A percentile compares a stretch with the other conserved stretches of the same genome.
Evolutionary conservation across 2,329 filamentous ascomycete genomes (phyloP).

Genomic region (Aplosporella prunicola): DNA sequence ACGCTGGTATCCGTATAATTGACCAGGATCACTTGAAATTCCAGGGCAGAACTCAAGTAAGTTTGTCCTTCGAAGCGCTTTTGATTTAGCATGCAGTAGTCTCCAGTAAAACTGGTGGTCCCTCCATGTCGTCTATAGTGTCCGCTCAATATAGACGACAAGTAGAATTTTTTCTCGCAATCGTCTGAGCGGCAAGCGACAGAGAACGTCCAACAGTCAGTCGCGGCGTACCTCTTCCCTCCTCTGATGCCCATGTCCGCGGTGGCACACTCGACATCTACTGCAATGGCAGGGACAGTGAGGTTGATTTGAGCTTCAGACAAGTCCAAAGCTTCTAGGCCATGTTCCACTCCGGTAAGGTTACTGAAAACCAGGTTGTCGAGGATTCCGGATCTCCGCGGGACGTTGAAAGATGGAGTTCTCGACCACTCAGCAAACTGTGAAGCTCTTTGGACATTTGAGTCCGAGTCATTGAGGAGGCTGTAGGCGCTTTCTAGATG

Average conservation of each 20-base stretch:
- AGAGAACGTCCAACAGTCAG: too few species aligned
- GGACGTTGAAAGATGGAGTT: not conserved
- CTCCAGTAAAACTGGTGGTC: not conserved
- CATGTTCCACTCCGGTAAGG: not conserved
- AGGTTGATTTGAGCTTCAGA: slow-evolving; percentile 1
- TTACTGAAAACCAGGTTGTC: slow-evolving; percentile 3
- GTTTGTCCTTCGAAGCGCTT: too few species aligned
- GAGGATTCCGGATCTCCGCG: not conserved
- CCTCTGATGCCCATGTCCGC: not conserved
- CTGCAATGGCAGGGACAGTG: slow-evolving; percentile 4
- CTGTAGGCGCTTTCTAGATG: not conserved
- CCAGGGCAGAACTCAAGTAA: too few species aligned
- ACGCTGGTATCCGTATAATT: too few species aligned
- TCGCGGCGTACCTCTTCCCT: too few species aligned
- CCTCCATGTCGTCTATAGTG: too few species aligned
- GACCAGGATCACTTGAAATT: too few species aligned
- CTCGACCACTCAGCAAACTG: not conserved
- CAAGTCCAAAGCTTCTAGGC: too few species aligned
- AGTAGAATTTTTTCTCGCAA: not conserved
- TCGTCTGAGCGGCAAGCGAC: not conserved
- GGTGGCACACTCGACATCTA: not conserved
- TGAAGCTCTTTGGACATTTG: not conserved
- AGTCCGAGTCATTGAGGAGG: not conserved
- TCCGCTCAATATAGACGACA: not conserved
- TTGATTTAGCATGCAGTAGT: slow-evolving; percentile 1